phyloP scores from a whole-genome alignment of 202 grass and related monocot species.

The Musa balbisiana region DNA sequence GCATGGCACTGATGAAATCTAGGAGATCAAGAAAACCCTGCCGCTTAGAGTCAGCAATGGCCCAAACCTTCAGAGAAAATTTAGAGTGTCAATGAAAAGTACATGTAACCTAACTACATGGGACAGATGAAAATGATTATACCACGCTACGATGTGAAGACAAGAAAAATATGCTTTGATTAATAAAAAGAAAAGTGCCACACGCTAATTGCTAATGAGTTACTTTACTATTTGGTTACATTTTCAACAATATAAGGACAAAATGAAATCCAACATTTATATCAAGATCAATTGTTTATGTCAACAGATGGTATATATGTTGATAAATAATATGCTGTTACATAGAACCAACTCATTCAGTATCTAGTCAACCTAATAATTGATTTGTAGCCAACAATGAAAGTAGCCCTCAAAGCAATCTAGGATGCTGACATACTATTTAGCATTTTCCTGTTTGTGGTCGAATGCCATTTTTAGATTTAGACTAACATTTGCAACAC shows the following conservation, averaged over 20 bases:
- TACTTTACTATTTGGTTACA: not conserved
- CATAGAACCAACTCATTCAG: no score
- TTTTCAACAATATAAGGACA: not conserved
- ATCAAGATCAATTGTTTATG: not conserved
- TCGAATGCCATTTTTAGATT: no score
- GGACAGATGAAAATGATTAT: not conserved
- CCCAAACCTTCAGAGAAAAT: conserved; percentile 59
- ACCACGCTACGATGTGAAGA: no score
- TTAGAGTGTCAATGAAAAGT: not conserved
- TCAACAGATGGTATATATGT: no score
- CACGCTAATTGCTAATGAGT: not conserved
- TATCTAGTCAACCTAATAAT: no score
- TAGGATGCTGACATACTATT: no score
- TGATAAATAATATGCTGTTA: no score
- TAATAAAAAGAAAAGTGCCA: not conserved
- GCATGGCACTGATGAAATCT: conserved; percentile 79
- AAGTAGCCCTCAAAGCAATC: no score
- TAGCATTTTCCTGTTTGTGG: no score
- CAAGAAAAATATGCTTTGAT: not conserved
- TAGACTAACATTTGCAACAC: no score
- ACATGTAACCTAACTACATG: not conserved
- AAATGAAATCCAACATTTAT: not conserved
- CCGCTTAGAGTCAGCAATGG: conserved; percentile 71
- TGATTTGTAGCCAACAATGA: no score
- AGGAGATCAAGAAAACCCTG: conserved; percentile 72